These are phyloP conservation scores for Talaromyces islandicus DNA, from an alignment of 2,329 filamentous ascomycete genomes.

Conservation along the genomic window DNA sequence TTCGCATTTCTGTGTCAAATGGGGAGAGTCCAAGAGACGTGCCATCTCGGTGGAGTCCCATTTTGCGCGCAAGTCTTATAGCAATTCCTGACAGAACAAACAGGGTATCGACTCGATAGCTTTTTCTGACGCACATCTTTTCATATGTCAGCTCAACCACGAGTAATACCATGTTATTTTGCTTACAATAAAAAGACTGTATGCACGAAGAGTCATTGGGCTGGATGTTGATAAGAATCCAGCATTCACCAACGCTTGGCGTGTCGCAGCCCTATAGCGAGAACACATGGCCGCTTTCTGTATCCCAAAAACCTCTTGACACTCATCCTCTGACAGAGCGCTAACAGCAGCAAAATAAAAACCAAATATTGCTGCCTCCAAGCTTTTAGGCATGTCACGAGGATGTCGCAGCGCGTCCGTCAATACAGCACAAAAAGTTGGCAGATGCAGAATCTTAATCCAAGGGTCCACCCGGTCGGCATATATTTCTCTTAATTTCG, in stretches of 20 bases:
- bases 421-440: background rate
- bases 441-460: slow-evolving; percentile 2
- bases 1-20: slow-evolving; percentile 55
- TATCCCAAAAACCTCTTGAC: background rate
- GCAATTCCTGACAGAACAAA: slow-evolving; percentile 39
- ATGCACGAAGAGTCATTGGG: background rate
- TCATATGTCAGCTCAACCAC: background rate
- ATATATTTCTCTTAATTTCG: background rate
- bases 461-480: background rate
- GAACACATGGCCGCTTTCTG: background rate
- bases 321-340: background rate
- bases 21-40: slow-evolving; percentile 46
- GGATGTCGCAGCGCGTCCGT: background rate
- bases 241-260: background rate
- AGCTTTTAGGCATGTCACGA: background rate
- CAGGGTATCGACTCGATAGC: slow-evolving; percentile 18
- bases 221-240: background rate
- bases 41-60: slow-evolving; percentile 60
- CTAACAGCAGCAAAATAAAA: background rate
- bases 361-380: background rate
- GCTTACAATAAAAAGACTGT: background rate
- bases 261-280: background rate
- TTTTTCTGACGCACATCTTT: background rate
- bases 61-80: slow-evolving; percentile 56
- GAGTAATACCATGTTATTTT: background rate